A percentile compares a stretch with the other conserved stretches of the same genome.
phyloP scores from a whole-genome alignment of 2,329 filamentous ascomycete species.

The Colletotrichum sp. region DNA sequence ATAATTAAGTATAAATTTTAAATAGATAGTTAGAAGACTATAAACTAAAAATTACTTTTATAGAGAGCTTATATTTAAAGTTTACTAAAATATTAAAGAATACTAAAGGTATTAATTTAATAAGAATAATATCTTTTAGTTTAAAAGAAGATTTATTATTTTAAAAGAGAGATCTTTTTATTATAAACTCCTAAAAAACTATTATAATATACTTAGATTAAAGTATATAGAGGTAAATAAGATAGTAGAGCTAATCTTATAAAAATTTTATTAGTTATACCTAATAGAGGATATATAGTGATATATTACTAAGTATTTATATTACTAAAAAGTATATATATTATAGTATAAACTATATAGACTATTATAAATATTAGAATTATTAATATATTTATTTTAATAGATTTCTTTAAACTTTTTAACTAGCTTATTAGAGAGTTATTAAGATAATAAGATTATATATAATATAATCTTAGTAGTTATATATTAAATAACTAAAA shows the following conservation, averaged over 20 bases:
- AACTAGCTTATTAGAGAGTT: neutral
- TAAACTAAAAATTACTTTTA: neutral
- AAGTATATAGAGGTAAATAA: too few relatives aligned
- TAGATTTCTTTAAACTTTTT: neutral
- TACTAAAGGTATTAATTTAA: too few relatives aligned
- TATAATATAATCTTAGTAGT: neutral
- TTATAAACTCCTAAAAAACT: neutral
- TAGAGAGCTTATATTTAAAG: neutral
- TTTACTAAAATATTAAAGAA: accelerated
- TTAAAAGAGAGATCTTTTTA: accelerated
- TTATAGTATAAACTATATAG: neutral
- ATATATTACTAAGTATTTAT: neutral
- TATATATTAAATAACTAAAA: neutral
- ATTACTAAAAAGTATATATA: neutral
- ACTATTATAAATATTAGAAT: neutral
- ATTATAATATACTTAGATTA: too few relatives aligned
- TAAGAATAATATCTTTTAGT: neutral
- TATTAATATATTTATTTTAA: neutral
- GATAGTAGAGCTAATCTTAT: too few relatives aligned
- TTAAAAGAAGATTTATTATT: neutral
- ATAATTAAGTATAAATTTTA: neutral
- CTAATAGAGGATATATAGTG: neutral
- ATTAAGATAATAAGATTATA: neutral
- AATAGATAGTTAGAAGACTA: neutral
- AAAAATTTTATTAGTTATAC: too few relatives aligned